A percentile compares a stretch with the other conserved stretches of the same genome.
Evolutionary conservation across 208 protist genomes (phyloP).

Genomic region (Wallacemonas sp.): DNA sequence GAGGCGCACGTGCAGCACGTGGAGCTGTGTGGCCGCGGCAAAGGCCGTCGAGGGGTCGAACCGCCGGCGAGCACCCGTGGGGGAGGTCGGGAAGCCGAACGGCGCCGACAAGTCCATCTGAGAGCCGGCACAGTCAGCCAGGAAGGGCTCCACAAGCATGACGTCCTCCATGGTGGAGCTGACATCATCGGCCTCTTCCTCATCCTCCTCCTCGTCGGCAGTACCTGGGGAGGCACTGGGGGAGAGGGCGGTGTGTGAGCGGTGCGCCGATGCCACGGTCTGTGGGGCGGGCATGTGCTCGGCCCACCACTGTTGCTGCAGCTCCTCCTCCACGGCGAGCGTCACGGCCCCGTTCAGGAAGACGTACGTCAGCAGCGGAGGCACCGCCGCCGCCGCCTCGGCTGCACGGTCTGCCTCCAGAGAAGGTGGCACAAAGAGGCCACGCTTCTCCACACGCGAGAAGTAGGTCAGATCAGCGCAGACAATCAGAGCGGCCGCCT

Average conservation of each 20-base stretch:
- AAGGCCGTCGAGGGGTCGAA: conserved; percentile 3
- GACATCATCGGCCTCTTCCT: background rate
- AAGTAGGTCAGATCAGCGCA: conserved; percentile 12
- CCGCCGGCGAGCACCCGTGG: background rate
- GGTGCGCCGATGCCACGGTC: too few relatives aligned
- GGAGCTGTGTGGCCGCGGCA: background rate
- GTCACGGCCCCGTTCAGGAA: conserved; percentile 6
- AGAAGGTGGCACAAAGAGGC: background rate
- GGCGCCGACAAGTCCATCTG: background rate
- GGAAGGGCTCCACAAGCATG: background rate
- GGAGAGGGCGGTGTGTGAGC: too few relatives aligned
- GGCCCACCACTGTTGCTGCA: conserved; percentile 9
- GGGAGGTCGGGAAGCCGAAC: background rate
- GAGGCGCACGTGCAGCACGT: conserved; percentile 3
- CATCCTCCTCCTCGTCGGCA: background rate
- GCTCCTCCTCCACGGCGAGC: conserved; percentile 15
- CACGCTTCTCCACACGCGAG: background rate
- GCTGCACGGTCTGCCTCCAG: background rate
- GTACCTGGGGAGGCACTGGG: too few relatives aligned
- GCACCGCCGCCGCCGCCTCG: background rate
- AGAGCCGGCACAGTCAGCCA: conserved; percentile 1
- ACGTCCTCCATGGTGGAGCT: background rate
- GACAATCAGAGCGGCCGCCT: background rate
- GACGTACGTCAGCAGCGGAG: conserved; percentile 1
- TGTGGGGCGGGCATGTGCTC: background rate